A percentile compares a stretch with the other conserved stretches of the same genome.
These are phyloP conservation scores for Takashimella koratensis DNA, from an alignment of 1,284 basidiomycete genomes.

Conservation along the genomic window DNA sequence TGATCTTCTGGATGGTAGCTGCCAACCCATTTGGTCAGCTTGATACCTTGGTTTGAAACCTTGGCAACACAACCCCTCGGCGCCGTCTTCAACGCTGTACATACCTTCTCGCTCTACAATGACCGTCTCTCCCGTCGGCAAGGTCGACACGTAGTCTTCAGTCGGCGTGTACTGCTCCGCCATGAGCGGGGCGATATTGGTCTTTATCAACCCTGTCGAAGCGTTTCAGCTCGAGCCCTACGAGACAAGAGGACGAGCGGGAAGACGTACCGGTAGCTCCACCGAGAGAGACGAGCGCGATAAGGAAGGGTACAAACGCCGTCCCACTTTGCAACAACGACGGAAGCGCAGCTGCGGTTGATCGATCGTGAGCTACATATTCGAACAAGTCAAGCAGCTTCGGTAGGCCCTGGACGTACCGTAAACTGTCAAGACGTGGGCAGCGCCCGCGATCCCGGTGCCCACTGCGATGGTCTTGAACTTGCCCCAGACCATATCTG, in stretches of 20 bases:
- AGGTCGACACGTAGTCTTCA: slow-evolving; percentile 7
- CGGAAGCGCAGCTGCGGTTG: slow-evolving; percentile 15
- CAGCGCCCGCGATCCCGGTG: slow-evolving; percentile 9
- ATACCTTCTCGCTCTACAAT: slow-evolving; percentile 20
- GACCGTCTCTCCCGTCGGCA: slow-evolving; percentile 16
- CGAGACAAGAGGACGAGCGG: not conserved
- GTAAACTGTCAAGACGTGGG: slow-evolving; percentile 16
- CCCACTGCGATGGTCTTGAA: slow-evolving; percentile 20
- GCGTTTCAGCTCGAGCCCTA: no score
- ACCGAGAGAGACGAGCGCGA: slow-evolving; percentile 13
- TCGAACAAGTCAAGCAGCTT: not conserved
- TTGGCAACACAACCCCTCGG: no score
- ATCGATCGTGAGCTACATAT: no score
- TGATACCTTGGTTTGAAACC: not conserved
- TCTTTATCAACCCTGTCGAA: slow-evolving; percentile 19
- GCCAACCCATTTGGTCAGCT: slow-evolving; percentile 3
- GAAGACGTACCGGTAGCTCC: slow-evolving; percentile 12
- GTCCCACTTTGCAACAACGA: slow-evolving; percentile 8
- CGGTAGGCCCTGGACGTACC: slow-evolving; percentile 6
- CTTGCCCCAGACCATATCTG: slow-evolving; percentile 21
- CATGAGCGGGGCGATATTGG: slow-evolving; percentile 25
- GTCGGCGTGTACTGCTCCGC: slow-evolving; percentile 18
- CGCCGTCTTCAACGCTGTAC: not conserved
- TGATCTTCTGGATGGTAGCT: slow-evolving; percentile 27
- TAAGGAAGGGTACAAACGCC: slow-evolving; percentile 15